Evolutionary conservation across 2,329 filamentous ascomycete genomes (phyloP).

Genomic region (Nemania serpens): DNA sequence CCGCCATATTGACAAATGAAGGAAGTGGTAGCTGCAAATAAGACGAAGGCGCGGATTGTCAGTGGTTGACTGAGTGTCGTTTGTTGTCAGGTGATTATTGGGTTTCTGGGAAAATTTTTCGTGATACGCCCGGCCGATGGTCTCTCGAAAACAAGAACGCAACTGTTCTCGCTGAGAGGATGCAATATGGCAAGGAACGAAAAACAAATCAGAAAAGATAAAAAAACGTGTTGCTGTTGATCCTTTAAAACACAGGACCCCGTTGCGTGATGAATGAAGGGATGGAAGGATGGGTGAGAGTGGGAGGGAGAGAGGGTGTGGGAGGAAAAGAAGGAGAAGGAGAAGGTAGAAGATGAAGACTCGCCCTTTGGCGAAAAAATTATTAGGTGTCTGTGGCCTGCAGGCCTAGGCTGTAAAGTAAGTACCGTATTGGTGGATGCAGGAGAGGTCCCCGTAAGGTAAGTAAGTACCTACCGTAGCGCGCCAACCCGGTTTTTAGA

Average conservation of each 20-base stretch:
- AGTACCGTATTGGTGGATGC: slow-evolving; percentile 24
- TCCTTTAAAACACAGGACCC: slow-evolving; percentile 27
- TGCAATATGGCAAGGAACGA: slow-evolving; percentile 27
- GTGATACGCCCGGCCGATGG: slow-evolving; percentile 38
- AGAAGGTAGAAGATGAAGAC: slow-evolving; percentile 9
- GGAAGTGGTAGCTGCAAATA: slow-evolving; percentile 14
- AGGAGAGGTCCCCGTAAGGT: slow-evolving; percentile 13
- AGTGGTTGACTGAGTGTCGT: slow-evolving; percentile 16
- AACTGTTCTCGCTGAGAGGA: slow-evolving; percentile 38
- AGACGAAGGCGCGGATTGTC: slow-evolving; percentile 18
- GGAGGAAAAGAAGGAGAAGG: slow-evolving; percentile 13
- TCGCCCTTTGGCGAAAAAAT: slow-evolving; percentile 30
- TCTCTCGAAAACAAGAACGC: slow-evolving; percentile 38
- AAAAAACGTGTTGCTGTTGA: slow-evolving; percentile 25
- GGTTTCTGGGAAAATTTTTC: slow-evolving; percentile 32
- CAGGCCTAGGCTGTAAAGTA: slow-evolving; percentile 19
- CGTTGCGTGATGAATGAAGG: slow-evolving; percentile 24
- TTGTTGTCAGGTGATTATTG: slow-evolving; percentile 19
- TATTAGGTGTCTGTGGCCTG: slow-evolving; percentile 32
- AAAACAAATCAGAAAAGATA: slow-evolving; percentile 31
- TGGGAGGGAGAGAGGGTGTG: slow-evolving; percentile 22
- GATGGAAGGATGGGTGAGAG: slow-evolving; percentile 17
- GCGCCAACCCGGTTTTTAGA: no score
- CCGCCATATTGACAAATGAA: slow-evolving; percentile 68
- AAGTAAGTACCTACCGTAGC: neutral